Conservation (phyloP, 768 basidiomycete species). For the Lactifluus pinguis region DNA sequence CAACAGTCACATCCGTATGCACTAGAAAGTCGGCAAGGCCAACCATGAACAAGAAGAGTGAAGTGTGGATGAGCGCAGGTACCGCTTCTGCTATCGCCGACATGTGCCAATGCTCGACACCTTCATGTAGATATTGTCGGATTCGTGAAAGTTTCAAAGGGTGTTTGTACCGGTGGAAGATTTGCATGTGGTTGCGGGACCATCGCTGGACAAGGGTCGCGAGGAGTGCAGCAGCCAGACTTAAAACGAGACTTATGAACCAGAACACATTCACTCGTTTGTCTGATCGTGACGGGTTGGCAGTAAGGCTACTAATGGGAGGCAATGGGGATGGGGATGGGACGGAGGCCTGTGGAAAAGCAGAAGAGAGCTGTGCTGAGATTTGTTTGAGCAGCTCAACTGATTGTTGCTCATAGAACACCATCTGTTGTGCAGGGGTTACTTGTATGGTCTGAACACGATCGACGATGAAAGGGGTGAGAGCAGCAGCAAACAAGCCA, state of each 20-base stretch:
- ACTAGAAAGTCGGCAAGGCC: slow-evolving; percentile 38
- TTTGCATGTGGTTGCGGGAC: slow-evolving; percentile 30
- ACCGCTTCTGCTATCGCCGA: slow-evolving; percentile 34
- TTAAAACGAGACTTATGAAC: slow-evolving; percentile 31
- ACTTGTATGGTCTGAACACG: slow-evolving; percentile 8
- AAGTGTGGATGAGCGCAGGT: slow-evolving; percentile 41
- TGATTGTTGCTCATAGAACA: background rate
- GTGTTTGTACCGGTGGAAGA: slow-evolving; percentile 25
- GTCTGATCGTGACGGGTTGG: slow-evolving; percentile 25
- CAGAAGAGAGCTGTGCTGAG: slow-evolving; percentile 6
- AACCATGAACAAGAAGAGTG: slow-evolving; percentile 41
- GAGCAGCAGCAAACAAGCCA: slow-evolving; percentile 11
- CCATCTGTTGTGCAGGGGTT: slow-evolving; percentile 1
- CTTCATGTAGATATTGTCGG: slow-evolving; percentile 30
- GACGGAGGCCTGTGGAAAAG: background rate
- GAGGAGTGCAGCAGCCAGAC: slow-evolving; percentile 34
- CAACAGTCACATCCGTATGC: slow-evolving; percentile 20
- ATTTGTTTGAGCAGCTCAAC: slow-evolving; percentile 8
- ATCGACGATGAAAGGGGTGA: slow-evolving; percentile 12
- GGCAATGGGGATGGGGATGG: background rate
- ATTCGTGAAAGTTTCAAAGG: slow-evolving; percentile 25
- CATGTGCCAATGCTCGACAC: slow-evolving; percentile 34
- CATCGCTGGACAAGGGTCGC: slow-evolving; percentile 44
- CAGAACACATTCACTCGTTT: slow-evolving; percentile 34
- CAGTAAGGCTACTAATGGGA: background rate